Evolutionary conservation across 164 flowering plant genomes (phyloP), one percentile per base, ranked within the genome.

Genomic region (Echeveria elegans): DNA sequence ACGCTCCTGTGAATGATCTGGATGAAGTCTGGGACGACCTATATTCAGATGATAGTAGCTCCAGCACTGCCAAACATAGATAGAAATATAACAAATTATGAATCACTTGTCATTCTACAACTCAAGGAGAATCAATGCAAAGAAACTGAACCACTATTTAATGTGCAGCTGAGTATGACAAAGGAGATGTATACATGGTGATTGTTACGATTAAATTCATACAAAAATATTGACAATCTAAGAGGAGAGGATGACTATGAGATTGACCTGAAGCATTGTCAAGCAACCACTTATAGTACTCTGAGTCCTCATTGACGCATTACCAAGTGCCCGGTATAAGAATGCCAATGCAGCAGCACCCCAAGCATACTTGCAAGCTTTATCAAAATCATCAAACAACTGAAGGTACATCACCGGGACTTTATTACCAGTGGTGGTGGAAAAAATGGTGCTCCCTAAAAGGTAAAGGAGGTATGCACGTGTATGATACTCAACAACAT

Each of bases 321-420:
- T 87, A 11, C 92, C 89, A 45, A 87, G 89, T 19, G 92, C 87
- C 66, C 92, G 80, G 61, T 87, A 87, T 69, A 87, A 72, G 72
- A 87, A 87, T 18, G 87, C 81, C 74, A 87, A 71, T 59, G 92
- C 85, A 5, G 89, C 92, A 31, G 92, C 87, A 56, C 92, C 92
- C 92, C 92, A 87, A 1, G 92, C 92, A 76, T 79, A 83, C 60
- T 63, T 78, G 66, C 89, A 89, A 68, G 83, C 77, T 47, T 72
- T 76, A 8, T 82, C 85, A 75, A 87, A 87, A 78, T 85, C 68
- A 70, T 78, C 92, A 70, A 87, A 85, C 68, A 87, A 70, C 0
- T 86, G 92, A 48, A 87, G 83, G 69, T 85, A 87, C 87, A 87
- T 85, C 7, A 87, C 89, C 24, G 92, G 92, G 18, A 87, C 92